Evolutionary conservation across 2,329 filamentous ascomycete genomes (phyloP).

Genomic region (Lecanosticta acicola): DNA sequence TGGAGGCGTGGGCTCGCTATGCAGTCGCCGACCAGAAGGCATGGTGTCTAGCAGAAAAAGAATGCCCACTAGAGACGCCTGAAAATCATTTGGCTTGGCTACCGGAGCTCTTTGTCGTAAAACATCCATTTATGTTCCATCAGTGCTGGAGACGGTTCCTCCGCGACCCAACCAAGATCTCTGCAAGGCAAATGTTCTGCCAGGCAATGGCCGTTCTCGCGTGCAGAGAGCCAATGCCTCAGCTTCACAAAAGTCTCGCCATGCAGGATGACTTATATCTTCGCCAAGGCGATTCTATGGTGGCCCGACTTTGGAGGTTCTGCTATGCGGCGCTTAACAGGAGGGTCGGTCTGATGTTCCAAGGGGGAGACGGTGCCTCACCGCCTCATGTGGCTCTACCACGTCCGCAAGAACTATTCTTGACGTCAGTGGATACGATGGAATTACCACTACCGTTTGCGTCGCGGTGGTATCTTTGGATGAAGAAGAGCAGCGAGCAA

Average conservation of each 20-base stretch:
- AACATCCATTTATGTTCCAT: conserved; percentile 10
- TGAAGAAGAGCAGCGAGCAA: too few species aligned
- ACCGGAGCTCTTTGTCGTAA: conserved; percentile 10
- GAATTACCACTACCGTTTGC: too few species aligned
- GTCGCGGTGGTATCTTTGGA: too few species aligned
- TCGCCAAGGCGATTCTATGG: too few species aligned
- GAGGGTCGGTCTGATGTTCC: too few species aligned
- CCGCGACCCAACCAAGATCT: not conserved
- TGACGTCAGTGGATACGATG: too few species aligned
- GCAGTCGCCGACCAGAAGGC: conserved; percentile 15
- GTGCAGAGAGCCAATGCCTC: conserved; percentile 1
- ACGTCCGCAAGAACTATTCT: too few species aligned
- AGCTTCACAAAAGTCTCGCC: not conserved
- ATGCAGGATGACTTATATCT: too few species aligned
- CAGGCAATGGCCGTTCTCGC: conserved; percentile 7
- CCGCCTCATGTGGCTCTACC: too few species aligned
- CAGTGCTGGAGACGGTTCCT: conserved; percentile 3
- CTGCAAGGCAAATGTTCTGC: conserved; percentile 6
- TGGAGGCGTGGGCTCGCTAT: conserved; percentile 12
- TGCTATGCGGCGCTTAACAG: too few species aligned
- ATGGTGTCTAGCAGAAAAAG: conserved; percentile 1
- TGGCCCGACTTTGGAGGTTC: too few species aligned
- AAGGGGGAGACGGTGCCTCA: too few species aligned
- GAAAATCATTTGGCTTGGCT: conserved; percentile 4
- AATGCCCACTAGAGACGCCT: not conserved